Evolutionary conservation across 1,284 basidiomycete species (phyloP), one percentile per base, ranked within the genome.

Genomic region (Naganishia liquefaciens): DNA sequence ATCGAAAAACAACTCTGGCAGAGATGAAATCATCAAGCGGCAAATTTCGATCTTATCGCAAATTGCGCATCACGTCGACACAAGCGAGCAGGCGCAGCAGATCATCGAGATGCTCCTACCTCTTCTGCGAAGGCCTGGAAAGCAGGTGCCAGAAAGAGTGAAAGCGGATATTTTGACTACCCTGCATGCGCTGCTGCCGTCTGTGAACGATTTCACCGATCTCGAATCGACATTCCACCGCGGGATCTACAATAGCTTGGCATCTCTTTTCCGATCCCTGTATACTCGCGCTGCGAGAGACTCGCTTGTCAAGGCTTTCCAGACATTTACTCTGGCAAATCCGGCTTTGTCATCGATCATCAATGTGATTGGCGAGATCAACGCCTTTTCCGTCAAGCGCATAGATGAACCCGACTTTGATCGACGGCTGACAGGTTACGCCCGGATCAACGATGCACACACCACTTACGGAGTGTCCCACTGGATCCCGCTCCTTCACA

Each of bases 351-450:
- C 77, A 23, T 70, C 74, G 1, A 74, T 89, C 0, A 82, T 86
- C 0, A 76, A 81, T 10, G 75, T 93, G 3, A 74, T 92, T 46
- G 82, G 83, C 13, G 84, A 85, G 1, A 83, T 99, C 67, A 99
- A 99, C 73, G 87, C 94, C 0, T 98, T 88, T 77, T 94, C 92
- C 1, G 79, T 77, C 1, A 88, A 85, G 70, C 84, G 92, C 17
- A 77, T 95, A 43, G 93, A 96, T 61, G 93, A 99, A 75, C 90
- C 93, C 1, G 92, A 99, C 76, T 97, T 97, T 72, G 91, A 97
- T 68, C 84, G 85, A 51, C 88, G 95, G 2, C 81, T 99, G 17
- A 76, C 79, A 1, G 93, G 91, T 0, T 97, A 93, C 76, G 83
- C 85, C 3, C 76, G 74, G 11, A 80, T 99, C 60, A 95, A 92